A percentile compares a stretch with the other conserved stretches of the same genome.
Conservation (phyloP, 768 basidiomycete species). For the Tricholoma matsutake region DNA sequence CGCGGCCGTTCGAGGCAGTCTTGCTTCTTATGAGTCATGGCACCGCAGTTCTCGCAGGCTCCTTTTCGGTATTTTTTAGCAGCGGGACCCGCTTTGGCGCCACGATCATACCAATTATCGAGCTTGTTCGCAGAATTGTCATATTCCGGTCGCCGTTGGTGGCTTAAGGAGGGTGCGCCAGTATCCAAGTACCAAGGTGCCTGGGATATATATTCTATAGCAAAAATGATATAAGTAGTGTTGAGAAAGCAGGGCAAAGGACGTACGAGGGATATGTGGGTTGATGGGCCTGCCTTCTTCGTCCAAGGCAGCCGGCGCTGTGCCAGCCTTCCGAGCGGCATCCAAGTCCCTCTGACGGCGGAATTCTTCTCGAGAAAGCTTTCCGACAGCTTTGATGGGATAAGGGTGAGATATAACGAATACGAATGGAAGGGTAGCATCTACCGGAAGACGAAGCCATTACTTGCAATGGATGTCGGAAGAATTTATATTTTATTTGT, state of each 20-base stretch:
- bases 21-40: slow-evolving; percentile 86
- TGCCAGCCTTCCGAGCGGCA: slow-evolving; percentile 97
- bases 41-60: slow-evolving; percentile 98
- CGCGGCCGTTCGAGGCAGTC: slow-evolving; percentile 97
- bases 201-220: slow-evolving; percentile 92
- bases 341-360: slow-evolving; percentile 95
- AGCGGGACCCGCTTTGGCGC: slow-evolving; percentile 79
- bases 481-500: not conserved
- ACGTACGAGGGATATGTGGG: slow-evolving; percentile 96
- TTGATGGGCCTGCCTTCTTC: slow-evolving; percentile 96
- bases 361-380: slow-evolving; percentile 92
- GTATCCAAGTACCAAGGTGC: slow-evolving; percentile 99
- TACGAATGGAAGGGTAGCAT: slow-evolving; percentile 2
- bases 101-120: slow-evolving; percentile 90
- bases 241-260: not conserved
- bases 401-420: slow-evolving; percentile 4
- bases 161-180: slow-evolving; percentile 88
- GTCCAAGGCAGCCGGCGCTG: slow-evolving; percentile 93
- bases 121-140: slow-evolving; percentile 60
- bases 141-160: slow-evolving; percentile 83
- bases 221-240: slow-evolving; percentile 3
- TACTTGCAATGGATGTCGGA: not conserved
- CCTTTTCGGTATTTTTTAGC: slow-evolving; percentile 98
- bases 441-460: slow-evolving; percentile 45
- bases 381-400: slow-evolving; percentile 52